phyloP scores from a whole-genome alignment of 1,139 yeast species.

The Kodamaea derodonti region DNA sequence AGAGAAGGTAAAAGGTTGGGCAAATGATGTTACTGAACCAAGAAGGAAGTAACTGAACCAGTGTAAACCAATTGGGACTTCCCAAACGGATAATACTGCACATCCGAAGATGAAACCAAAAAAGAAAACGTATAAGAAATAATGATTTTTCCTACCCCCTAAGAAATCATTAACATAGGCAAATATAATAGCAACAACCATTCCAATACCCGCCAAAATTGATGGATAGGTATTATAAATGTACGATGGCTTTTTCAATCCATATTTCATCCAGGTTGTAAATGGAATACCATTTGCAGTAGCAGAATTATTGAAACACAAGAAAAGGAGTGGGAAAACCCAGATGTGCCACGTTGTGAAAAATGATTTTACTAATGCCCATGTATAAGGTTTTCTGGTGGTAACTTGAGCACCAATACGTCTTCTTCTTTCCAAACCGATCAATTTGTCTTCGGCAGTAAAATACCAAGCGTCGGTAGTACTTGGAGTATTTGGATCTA shows the following conservation, averaged over 20 bases:
- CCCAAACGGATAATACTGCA: constrained; percentile 41
- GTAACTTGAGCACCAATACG: constrained; percentile 44
- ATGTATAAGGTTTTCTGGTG: constrained; percentile 40
- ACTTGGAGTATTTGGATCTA: constrained; percentile 37
- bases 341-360: constrained; percentile 49
- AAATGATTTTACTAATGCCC: constrained; percentile 35
- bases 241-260: constrained; percentile 33
- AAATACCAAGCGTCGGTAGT: constrained; percentile 39
- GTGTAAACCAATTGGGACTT: constrained; percentile 44
- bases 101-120: constrained; percentile 38
- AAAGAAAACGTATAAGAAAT: constrained; percentile 35
- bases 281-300: constrained; percentile 45
- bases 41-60: constrained; percentile 46
- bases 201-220: constrained; percentile 41
- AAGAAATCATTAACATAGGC: constrained; percentile 42
- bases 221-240: constrained; percentile 50
- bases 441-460: constrained; percentile 28
- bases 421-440: constrained; percentile 40
- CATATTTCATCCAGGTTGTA: constrained; percentile 49
- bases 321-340: constrained; percentile 46
- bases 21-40: constrained; percentile 42
- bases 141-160: constrained; percentile 39
- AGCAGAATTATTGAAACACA: constrained; percentile 48
- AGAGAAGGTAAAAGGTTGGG: constrained; percentile 23
- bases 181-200: constrained; percentile 34